A percentile compares a stretch with the other conserved stretches of the same genome.
Conservation (phyloP, 495 filamentous ascomycete genomes). For the Friedmanniomyces simplex region DNA sequence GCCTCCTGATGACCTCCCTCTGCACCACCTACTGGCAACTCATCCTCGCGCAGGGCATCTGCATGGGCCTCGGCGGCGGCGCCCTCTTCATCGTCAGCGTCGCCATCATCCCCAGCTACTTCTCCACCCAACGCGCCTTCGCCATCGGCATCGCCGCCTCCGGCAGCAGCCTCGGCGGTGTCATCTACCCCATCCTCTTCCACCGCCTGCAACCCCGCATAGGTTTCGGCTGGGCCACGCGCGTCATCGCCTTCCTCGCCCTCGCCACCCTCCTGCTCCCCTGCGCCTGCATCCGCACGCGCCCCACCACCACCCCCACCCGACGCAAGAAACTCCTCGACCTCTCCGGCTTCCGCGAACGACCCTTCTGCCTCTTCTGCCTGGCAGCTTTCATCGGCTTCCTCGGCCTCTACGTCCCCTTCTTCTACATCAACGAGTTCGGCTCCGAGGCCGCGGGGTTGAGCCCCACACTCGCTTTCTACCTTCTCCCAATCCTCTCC, state of each 20-base stretch:
- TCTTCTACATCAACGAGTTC: conserved; percentile 36
- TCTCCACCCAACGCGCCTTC: conserved; percentile 34
- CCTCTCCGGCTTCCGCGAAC: conserved; percentile 29
- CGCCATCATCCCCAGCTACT: conserved; percentile 36
- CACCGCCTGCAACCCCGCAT: conserved; percentile 54
- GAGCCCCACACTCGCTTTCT: conserved; percentile 30
- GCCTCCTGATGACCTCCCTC: conserved; percentile 31
- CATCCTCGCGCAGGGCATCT: conserved; percentile 35
- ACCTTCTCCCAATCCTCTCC: conserved; percentile 40
- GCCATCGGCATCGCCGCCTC: conserved; percentile 48
- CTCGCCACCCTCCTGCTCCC: too few relatives aligned
- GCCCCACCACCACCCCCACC: neutral
- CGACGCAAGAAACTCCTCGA: conserved; percentile 23
- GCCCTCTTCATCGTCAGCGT: conserved; percentile 36
- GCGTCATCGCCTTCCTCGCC: conserved; percentile 42
- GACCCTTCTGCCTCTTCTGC: conserved; percentile 29
- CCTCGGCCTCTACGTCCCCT: conserved; percentile 35
- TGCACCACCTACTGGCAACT: conserved; percentile 40
- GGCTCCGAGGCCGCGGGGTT: conserved; percentile 14
- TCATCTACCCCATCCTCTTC: conserved; percentile 66
- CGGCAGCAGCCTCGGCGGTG: conserved; percentile 51
- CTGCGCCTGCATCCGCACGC: too few relatives aligned
- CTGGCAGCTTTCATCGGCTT: conserved; percentile 30
- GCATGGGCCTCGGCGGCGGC: conserved; percentile 35
- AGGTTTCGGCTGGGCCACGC: conserved; percentile 54